Evolutionary conservation across 2,329 filamentous ascomycete genomes (phyloP).

Genomic region (Penicillium sp.): DNA sequence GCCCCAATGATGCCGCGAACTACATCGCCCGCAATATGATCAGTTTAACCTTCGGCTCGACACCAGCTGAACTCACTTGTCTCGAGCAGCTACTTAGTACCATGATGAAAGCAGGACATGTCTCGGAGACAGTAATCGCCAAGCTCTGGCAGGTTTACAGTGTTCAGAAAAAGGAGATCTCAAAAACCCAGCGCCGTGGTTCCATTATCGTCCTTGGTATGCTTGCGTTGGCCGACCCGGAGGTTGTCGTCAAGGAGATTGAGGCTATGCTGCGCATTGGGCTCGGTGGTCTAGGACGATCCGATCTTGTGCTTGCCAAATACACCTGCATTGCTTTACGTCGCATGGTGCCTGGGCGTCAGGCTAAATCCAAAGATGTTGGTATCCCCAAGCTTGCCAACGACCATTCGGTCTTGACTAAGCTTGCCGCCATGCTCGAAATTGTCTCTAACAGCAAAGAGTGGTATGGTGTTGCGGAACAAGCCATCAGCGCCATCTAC

Average conservation of each 20-base stretch:
- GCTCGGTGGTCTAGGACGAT: constrained; percentile 74
- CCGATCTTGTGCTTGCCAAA: constrained; percentile 85
- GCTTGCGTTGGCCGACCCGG: constrained; percentile 87
- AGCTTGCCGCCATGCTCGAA: constrained; percentile 81
- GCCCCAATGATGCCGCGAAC: constrained; percentile 84
- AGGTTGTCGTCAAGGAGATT: constrained; percentile 92
- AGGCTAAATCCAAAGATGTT: constrained; percentile 68
- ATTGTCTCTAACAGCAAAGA: constrained; percentile 88
- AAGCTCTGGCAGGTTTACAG: constrained; percentile 99
- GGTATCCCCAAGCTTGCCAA: constrained; percentile 77
- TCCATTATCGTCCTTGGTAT: constrained; percentile 96
- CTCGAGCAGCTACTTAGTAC: constrained; percentile 91
- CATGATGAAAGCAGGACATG: constrained; percentile 93
- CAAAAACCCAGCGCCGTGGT: constrained; percentile 82
- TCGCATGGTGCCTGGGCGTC: constrained; percentile 84
- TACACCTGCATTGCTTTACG: constrained; percentile 93
- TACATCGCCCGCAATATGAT: constrained; percentile 99
- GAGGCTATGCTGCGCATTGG: constrained; percentile 91
- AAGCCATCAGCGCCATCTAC: constrained; percentile 94
- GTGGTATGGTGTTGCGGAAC: constrained; percentile 92
- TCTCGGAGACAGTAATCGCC: constrained; percentile 80
- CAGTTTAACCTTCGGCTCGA: constrained; percentile 92
- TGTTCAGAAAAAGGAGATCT: constrained; percentile 90
- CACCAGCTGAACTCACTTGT: constrained; percentile 90
- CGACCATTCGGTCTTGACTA: constrained; percentile 81